These are phyloP conservation scores for Cryptosporidium canis DNA, from an alignment of 169 alveolate species.

Conservation along the genomic window DNA sequence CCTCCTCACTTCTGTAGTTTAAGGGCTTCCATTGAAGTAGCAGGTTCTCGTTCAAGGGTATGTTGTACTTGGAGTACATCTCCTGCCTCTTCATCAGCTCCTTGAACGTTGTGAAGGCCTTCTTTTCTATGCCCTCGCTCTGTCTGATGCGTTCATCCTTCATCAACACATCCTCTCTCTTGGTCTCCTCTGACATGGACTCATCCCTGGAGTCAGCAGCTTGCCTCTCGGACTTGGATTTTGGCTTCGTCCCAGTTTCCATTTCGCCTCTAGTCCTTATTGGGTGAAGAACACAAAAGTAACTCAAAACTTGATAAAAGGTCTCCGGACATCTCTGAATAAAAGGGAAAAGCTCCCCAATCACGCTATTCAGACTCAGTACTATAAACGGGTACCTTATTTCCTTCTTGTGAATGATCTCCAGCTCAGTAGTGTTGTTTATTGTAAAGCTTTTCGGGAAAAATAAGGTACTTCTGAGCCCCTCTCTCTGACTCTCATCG, in stretches of 20 bases:
- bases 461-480: neutral
- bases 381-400: slow-evolving; percentile 50
- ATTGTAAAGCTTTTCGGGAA: slow-evolving; percentile 23
- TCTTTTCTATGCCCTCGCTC: neutral
- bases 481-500: neutral
- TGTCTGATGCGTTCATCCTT: too few relatives aligned
- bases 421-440: neutral
- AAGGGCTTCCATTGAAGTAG: slow-evolving; percentile 59
- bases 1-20: neutral
- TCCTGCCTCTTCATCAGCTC: slow-evolving; percentile 24
- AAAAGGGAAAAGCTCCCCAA: slow-evolving; percentile 58
- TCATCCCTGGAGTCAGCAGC: neutral
- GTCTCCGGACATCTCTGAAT: slow-evolving; percentile 46
- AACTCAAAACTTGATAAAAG: slow-evolving; percentile 31
- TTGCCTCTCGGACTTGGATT: neutral
- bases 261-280: neutral
- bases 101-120: neutral
- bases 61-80: slow-evolving; percentile 2
- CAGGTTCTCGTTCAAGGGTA: slow-evolving; percentile 63
- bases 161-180: slow-evolving; percentile 21
- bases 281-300: slow-evolving; percentile 36
- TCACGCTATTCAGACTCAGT: slow-evolving; percentile 54
- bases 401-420: neutral
- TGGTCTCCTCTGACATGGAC: neutral
- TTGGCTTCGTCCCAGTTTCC: neutral